These are phyloP conservation scores for Corylus avellana DNA, from an alignment of 306 rosid species.

Conservation along the genomic window DNA sequence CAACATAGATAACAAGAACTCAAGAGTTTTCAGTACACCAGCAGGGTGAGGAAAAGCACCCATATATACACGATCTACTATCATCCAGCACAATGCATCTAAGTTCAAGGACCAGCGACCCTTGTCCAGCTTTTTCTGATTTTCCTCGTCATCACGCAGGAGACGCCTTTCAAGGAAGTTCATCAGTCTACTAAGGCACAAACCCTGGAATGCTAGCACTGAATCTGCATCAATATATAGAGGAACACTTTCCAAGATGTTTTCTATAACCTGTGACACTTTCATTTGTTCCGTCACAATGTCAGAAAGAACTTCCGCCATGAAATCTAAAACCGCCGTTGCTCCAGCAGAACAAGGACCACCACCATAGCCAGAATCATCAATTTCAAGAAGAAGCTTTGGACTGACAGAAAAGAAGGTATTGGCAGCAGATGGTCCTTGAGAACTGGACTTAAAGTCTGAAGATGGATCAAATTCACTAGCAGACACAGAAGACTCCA, in stretches of 20 bases:
- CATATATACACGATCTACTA: constrained; percentile 96
- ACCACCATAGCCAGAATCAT: constrained; percentile 97
- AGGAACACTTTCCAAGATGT: constrained; percentile 88
- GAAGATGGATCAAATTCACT: constrained; percentile 65
- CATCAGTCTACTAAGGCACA: constrained; percentile 89
- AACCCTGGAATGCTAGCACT: constrained; percentile 89
- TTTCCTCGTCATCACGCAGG: constrained; percentile 96
- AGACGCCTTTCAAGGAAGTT: constrained; percentile 97
- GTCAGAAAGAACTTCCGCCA: constrained; percentile 97
- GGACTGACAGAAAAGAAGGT: constrained; percentile 67
- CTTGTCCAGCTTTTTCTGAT: constrained; percentile 92
- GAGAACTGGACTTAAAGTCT: constrained; percentile 64
- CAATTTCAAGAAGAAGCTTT: constrained; percentile 79
- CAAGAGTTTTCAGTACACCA: constrained; percentile 82
- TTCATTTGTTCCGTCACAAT: constrained; percentile 88
- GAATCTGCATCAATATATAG: constrained; percentile 74
- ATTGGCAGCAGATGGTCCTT: constrained; percentile 60
- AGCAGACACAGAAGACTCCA: constrained; percentile 61
- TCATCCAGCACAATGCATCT: constrained; percentile 95
- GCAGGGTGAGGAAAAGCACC: constrained; percentile 98
- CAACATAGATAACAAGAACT: constrained; percentile 94
- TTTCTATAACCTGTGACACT: constrained; percentile 75
- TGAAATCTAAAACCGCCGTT: constrained; percentile 88
- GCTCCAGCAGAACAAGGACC: constrained; percentile 99
- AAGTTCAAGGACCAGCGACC: constrained; percentile 92